Conservation (phyloP, 306 rosid species). For the Pueraria montana region DNA sequence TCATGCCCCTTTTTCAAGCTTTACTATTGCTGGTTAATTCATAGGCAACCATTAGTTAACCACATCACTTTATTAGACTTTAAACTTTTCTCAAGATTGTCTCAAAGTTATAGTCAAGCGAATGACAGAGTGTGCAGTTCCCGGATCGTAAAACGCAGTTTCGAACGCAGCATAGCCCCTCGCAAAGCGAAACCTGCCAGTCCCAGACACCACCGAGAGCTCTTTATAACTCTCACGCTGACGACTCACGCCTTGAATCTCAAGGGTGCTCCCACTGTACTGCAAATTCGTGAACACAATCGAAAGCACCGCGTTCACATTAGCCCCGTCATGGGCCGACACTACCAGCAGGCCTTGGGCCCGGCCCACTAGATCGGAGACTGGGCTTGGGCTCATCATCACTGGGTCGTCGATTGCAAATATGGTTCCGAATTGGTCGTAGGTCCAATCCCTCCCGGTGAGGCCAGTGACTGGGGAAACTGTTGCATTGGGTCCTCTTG, state of each 20-base stretch:
- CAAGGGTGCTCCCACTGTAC: slow-evolving; percentile 49
- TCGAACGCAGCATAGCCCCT: slow-evolving; percentile 49
- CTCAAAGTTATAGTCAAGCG: slow-evolving; percentile 45
- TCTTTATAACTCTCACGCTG: slow-evolving; percentile 53
- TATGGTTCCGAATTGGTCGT: slow-evolving; percentile 52
- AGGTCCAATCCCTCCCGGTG: slow-evolving; percentile 45
- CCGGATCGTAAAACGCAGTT: slow-evolving; percentile 46
- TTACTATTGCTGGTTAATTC: no score
- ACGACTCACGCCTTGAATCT: slow-evolving; percentile 53
- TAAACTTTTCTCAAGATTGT: background rate
- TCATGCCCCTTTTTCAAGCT: no score
- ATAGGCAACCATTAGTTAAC: no score
- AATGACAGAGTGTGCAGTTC: slow-evolving; percentile 40
- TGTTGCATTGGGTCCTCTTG: slow-evolving; percentile 42
- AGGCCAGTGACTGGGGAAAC: slow-evolving; percentile 39
- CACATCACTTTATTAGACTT: no score
- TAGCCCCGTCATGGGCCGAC: slow-evolving; percentile 45
- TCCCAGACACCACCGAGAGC: slow-evolving; percentile 63
- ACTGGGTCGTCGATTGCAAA: slow-evolving; percentile 52
- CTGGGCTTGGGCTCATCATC: background rate
- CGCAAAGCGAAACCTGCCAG: slow-evolving; percentile 62
- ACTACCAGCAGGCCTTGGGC: slow-evolving; percentile 50
- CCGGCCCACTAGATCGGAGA: slow-evolving; percentile 38
- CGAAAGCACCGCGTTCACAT: slow-evolving; percentile 42
- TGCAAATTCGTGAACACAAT: slow-evolving; percentile 49